A percentile compares a stretch with the other conserved stretches of the same genome.
Conservation (phyloP, 108 stramenopile species). For the Nitzschia sp. region DNA sequence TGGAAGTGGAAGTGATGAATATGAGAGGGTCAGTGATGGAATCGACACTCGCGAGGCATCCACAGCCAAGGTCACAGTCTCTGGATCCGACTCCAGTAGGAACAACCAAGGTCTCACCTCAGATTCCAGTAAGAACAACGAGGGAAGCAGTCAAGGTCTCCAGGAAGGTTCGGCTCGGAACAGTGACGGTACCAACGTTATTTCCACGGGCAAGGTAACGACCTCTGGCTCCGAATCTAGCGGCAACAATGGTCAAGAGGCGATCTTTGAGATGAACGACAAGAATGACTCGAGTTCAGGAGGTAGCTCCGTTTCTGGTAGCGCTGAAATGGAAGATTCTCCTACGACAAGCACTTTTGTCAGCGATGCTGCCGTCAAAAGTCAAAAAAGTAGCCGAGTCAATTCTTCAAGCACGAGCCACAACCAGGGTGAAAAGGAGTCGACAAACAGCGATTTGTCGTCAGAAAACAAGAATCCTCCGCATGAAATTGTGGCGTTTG, state of each 20-base stretch:
- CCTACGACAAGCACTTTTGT: conserved; percentile 48
- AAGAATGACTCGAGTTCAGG: too few relatives aligned
- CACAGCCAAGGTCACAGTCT: too few relatives aligned
- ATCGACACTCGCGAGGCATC: background rate
- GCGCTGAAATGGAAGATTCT: too few relatives aligned
- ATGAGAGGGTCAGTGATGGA: background rate
- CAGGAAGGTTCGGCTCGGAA: background rate
- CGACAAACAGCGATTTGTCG: too few relatives aligned
- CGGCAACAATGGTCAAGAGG: too few relatives aligned
- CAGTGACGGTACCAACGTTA: background rate
- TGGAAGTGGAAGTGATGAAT: conserved; percentile 2
- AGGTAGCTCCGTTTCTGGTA: too few relatives aligned
- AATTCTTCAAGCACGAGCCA: conserved; percentile 16
- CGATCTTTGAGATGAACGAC: too few relatives aligned
- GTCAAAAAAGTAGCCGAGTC: conserved; percentile 35
- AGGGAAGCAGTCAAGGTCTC: too few relatives aligned
- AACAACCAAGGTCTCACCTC: too few relatives aligned
- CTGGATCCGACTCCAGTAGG: too few relatives aligned
- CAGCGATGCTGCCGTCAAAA: conserved; percentile 62
- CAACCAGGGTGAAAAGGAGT: conserved; percentile 16
- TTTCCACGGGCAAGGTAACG: conserved; percentile 17
- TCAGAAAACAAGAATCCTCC: conserved; percentile 37
- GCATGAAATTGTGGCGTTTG: conserved; percentile 31
- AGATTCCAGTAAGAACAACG: too few relatives aligned
- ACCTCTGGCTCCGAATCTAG: background rate